phyloP scores from a whole-genome alignment of 2,329 filamentous ascomycete genomes.

The Colletotrichum sp. region DNA sequence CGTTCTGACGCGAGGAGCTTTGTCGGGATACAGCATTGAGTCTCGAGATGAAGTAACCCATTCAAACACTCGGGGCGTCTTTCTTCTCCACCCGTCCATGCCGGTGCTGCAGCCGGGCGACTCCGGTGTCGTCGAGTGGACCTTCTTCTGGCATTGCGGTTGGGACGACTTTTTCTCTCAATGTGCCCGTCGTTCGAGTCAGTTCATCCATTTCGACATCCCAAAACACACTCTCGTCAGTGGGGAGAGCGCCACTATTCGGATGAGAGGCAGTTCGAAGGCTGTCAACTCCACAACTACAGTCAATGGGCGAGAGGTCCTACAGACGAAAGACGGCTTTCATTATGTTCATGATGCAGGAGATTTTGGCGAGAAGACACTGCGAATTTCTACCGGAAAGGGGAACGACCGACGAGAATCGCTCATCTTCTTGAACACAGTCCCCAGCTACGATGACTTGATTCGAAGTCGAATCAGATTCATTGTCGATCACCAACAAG shows the following conservation, averaged over 20 bases:
- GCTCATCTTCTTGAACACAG: slow-evolving; percentile 9
- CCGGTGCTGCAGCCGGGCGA: slow-evolving; percentile 2
- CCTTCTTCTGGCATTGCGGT: slow-evolving; percentile 12
- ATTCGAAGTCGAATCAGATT: slow-evolving; percentile 6
- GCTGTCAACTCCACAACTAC: background rate
- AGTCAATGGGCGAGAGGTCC: background rate
- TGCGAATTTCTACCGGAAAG: background rate
- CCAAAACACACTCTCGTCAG: background rate
- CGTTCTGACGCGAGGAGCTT: slow-evolving; percentile 3
- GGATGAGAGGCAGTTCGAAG: background rate
- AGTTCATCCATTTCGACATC: slow-evolving; percentile 4
- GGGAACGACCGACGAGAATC: background rate
- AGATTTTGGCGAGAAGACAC: background rate
- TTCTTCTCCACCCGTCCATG: slow-evolving; percentile 11
- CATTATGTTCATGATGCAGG: background rate
- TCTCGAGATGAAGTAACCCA: slow-evolving; percentile 7
- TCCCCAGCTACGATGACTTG: slow-evolving; percentile 1
- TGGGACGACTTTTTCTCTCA: slow-evolving; percentile 14
- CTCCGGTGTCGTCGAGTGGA: slow-evolving; percentile 1
- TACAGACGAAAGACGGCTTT: background rate
- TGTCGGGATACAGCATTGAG: slow-evolving; percentile 20
- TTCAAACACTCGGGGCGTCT: slow-evolving; percentile 17
- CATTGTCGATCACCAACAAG: slow-evolving; percentile 14
- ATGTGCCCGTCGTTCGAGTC: background rate
- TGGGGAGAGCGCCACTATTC: background rate